Evolutionary conservation across 148 eudicot genomes (phyloP).

Genomic region (Suaeda aralocaspica): DNA sequence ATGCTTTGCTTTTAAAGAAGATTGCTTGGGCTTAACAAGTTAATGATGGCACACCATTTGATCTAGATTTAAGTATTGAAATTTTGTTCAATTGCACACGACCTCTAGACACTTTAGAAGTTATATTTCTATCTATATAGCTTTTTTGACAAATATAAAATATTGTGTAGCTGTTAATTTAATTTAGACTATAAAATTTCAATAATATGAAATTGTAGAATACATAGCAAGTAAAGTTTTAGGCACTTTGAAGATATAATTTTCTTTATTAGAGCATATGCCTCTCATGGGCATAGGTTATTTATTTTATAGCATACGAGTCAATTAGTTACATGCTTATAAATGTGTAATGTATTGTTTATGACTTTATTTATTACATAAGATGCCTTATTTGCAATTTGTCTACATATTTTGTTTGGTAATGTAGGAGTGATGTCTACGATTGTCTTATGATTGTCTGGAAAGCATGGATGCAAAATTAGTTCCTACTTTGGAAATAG

Average conservation of each 20-base stretch:
- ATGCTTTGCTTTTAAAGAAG: neutral
- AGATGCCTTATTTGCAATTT: neutral
- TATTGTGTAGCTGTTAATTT: neutral
- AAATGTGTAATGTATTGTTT: too few species aligned
- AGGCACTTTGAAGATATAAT: neutral
- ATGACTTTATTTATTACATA: too few species aligned
- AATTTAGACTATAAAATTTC: neutral
- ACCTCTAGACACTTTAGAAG: neutral
- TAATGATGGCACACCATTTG: neutral
- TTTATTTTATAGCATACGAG: too few species aligned
- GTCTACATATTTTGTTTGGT: neutral
- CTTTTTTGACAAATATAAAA: neutral
- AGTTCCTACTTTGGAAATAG: conserved; percentile 1
- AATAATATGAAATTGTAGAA: neutral
- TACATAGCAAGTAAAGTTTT: neutral
- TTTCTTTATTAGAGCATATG: neutral
- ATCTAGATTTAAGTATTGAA: neutral
- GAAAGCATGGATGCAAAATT: neutral
- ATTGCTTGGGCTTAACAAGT: neutral
- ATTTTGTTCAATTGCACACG: neutral
- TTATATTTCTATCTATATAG: neutral
- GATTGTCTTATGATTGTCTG: neutral
- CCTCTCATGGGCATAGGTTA: neutral
- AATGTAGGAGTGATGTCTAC: neutral
- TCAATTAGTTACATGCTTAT: neutral